Evolutionary conservation across 352 stramenopile genomes (phyloP), one percentile per base, ranked within the genome.

Genomic region (Achlya hypogyna): DNA sequence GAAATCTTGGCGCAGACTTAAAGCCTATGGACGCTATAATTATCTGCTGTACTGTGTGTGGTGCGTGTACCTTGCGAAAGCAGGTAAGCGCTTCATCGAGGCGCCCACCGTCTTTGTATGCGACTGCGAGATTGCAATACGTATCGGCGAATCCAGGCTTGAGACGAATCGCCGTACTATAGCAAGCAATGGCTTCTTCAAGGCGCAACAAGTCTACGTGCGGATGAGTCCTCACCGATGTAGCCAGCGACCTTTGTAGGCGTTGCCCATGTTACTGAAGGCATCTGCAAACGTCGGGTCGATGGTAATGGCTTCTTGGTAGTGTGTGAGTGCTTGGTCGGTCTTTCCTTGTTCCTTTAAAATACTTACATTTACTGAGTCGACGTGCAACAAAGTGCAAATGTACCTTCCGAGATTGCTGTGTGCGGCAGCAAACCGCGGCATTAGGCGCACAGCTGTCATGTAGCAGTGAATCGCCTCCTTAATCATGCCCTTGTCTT

Each of bases 191-290:
- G 8, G 91, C 90, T 47, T 98, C 89, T 8, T 93, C 81, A 0
- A 97, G 72, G 0, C 86, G 81, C 31, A 84, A 80, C 27, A 97
- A 67, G 56, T 98, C 91, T 65, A 54, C 1, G 28, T 51, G 10
- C 20, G 25, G 49, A 14, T 35, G 9, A 16, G 42, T 54, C 12
- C 6, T 16, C 6, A 6, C 23, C 29, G 14, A 54, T 16, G 29
- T 34, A 16, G 16, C 6, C 14, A 54, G 29, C 29, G 20, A 65
- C 58, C 58, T 69, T 97, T 97, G 67, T 97, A 98, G 29, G 96
- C 89, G 71, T 96, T 97, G 65, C 91, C 92, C 78, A 98, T 95
- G 71, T 98, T 98, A 71, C 82, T 96, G 75, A 95, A 97, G 3
- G 91, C 91, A 63, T 96, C 88, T 1, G 89, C 87, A 73, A 98